phyloP scores from a whole-genome alignment of 2,329 filamentous ascomycete genomes.

The Pseudogymnoascus sp. region DNA sequence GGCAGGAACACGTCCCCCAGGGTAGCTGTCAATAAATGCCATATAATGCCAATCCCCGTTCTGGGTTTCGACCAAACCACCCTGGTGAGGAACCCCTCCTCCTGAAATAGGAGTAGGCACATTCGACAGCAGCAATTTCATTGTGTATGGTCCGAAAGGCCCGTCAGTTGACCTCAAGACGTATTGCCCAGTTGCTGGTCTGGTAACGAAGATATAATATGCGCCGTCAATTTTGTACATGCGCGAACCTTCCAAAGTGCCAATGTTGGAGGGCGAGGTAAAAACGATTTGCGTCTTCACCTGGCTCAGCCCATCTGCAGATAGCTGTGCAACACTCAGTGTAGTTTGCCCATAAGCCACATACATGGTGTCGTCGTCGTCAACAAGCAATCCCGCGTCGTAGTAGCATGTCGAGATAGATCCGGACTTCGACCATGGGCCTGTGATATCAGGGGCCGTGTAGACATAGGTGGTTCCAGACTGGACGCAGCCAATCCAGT shows the following conservation, averaged over 20 bases:
- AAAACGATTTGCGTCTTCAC: conserved; percentile 39
- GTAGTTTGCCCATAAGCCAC: conserved; percentile 44
- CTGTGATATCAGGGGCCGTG: conserved; percentile 35
- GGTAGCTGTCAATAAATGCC: conserved; percentile 48
- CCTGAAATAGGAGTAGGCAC: conserved; percentile 37
- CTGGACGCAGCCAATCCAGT: conserved; percentile 51
- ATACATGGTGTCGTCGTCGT: conserved; percentile 51
- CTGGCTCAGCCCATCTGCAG: conserved; percentile 38
- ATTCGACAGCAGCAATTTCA: conserved; percentile 35
- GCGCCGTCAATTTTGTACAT: conserved; percentile 49
- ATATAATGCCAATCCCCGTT: conserved; percentile 51
- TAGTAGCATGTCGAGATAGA: conserved; percentile 44
- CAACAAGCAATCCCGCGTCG: conserved; percentile 47
- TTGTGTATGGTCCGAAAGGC: conserved; percentile 45
- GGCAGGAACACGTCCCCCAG: conserved; percentile 48
- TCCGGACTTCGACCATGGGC: conserved; percentile 35
- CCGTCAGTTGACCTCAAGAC: conserved; percentile 42
- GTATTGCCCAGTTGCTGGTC: conserved; percentile 36
- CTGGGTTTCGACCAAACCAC: conserved; percentile 44
- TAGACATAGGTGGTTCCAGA: conserved; percentile 45
- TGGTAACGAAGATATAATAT: conserved; percentile 48
- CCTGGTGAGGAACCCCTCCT: conserved; percentile 45
- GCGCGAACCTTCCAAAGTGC: conserved; percentile 42
- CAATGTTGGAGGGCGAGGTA: conserved; percentile 29
- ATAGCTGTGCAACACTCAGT: conserved; percentile 44